Conservation (phyloP, 106 monocot species). For the Dactylorhiza incarnata region DNA sequence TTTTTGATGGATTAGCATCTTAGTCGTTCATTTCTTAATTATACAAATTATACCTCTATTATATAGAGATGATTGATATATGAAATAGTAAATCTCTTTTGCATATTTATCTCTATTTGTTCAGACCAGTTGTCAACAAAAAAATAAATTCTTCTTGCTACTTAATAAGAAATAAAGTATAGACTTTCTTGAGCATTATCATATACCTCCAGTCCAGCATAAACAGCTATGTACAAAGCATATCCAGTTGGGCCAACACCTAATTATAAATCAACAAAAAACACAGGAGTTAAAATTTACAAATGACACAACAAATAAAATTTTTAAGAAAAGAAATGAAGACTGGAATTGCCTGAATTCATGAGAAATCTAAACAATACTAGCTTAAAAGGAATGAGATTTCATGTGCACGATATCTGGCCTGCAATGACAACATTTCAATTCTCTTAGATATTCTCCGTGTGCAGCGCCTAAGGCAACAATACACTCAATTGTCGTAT, state of each 20-base stretch:
- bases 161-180: not conserved
- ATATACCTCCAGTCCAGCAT: constrained; percentile 84
- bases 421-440: too few relatives aligned
- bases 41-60: not conserved
- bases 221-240: constrained; percentile 86
- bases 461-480: too few relatives aligned
- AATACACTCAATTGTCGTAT: too few relatives aligned
- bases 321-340: too few relatives aligned
- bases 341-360: too few relatives aligned
- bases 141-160: not conserved
- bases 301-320: not conserved
- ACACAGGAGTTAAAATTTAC: not conserved
- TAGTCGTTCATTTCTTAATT: too few relatives aligned
- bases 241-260: constrained; percentile 93
- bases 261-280: constrained; percentile 11
- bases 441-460: too few relatives aligned
- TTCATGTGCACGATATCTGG: too few relatives aligned
- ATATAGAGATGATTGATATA: not conserved
- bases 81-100: not conserved
- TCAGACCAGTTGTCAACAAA: not conserved
- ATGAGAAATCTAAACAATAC: too few relatives aligned
- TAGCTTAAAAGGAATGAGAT: too few relatives aligned
- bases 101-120: too few relatives aligned
- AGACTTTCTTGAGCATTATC: not conserved
- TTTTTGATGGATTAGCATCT: too few relatives aligned